Evolutionary conservation across 495 filamentous ascomycete genomes (phyloP).

Genomic region (Penicilliopsis zonata): DNA sequence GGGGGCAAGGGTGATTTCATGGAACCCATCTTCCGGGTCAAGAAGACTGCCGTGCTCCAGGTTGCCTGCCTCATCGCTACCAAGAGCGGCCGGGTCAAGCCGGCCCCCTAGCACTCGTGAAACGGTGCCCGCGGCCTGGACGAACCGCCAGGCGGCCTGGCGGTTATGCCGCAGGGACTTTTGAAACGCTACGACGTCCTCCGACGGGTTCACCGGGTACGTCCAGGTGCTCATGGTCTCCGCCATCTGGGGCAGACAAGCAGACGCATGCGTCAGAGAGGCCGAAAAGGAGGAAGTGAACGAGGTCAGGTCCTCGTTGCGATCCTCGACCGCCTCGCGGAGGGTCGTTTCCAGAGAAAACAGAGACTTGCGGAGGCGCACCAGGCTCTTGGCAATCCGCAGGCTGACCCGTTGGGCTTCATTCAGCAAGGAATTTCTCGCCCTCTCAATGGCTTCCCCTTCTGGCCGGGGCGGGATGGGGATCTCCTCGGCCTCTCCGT

Average conservation of each 20-base stretch:
- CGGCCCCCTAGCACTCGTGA: conserved; percentile 40
- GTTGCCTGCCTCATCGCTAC: conserved; percentile 1
- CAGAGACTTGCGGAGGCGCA: conserved; percentile 44
- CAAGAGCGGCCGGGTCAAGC: conserved; percentile 8
- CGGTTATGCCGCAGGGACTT: conserved; percentile 46
- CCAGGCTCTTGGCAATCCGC: conserved; percentile 41
- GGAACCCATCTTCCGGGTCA: conserved; percentile 25
- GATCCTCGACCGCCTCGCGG: conserved; percentile 11
- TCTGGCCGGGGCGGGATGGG: conserved; percentile 22
- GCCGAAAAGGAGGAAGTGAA: conserved; percentile 33
- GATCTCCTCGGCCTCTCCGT: conserved; percentile 49
- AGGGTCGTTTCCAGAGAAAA: conserved; percentile 37
- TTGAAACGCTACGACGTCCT: conserved; percentile 40
- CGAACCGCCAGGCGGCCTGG: conserved; percentile 47
- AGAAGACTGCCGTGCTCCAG: conserved; percentile 3
- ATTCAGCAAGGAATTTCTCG: conserved; percentile 30
- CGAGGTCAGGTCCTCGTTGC: conserved; percentile 13
- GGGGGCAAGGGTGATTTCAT: conserved; percentile 32
- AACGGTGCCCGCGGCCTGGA: conserved; percentile 56
- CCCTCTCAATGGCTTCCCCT: conserved; percentile 23
- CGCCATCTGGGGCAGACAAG: conserved; percentile 41
- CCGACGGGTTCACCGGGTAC: conserved; percentile 45
- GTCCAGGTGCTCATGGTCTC: conserved; percentile 42
- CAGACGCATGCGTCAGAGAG: conserved; percentile 35
- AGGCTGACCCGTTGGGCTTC: conserved; percentile 39